These are phyloP conservation scores for Sicyos edulis DNA, from an alignment of 306 rosid genomes.

Conservation along the genomic window DNA sequence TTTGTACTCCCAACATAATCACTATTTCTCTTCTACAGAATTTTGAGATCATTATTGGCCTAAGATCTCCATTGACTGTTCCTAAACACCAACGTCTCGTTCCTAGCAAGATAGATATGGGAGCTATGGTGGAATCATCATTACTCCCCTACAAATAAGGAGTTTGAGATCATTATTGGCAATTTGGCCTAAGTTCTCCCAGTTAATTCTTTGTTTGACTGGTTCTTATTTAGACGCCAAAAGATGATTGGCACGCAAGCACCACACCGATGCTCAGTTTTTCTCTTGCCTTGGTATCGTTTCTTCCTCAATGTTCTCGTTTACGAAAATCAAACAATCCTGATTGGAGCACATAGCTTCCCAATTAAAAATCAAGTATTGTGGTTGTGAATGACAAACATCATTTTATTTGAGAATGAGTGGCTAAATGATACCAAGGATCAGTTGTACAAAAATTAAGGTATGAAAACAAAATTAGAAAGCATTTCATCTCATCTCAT, in stretches of 20 bases:
- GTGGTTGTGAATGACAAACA: background rate
- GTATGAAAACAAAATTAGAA: background rate
- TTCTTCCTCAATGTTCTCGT: background rate
- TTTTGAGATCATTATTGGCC: background rate
- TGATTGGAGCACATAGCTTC: background rate
- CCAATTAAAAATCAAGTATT: background rate
- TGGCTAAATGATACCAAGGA: background rate
- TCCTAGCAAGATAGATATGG: too few species aligned
- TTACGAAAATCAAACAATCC: background rate
- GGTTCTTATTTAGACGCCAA: background rate
- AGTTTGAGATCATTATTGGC: too few species aligned
- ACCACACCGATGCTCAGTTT: background rate
- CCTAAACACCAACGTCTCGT: too few species aligned
- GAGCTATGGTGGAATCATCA: too few species aligned
- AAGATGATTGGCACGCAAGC: background rate
- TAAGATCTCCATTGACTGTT: background rate
- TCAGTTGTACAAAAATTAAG: background rate
- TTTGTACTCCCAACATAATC: too few species aligned
- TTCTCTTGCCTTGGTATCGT: background rate
- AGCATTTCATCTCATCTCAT: background rate
- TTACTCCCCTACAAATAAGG: too few species aligned
- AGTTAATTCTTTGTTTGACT: too few species aligned
- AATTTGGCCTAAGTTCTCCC: too few species aligned
- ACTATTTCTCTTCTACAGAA: background rate
- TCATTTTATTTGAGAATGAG: constrained; percentile 11